Base-by-base conservation (phyloP, 164 flowering plant species). In the Tetracentron sinense region DNA sequence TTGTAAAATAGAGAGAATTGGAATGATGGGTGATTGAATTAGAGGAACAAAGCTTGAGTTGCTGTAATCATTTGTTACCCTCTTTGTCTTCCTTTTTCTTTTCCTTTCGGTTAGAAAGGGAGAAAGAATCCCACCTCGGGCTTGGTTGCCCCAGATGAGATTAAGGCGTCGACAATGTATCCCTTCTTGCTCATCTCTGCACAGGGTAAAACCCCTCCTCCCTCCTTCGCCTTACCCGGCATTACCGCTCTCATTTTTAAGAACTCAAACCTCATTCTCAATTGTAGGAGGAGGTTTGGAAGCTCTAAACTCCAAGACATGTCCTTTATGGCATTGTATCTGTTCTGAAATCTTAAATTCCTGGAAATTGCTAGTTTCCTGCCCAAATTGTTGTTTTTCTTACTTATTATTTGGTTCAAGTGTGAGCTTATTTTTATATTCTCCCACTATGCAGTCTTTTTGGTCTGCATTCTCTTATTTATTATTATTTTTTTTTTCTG, bases 131-230 rank as follows among this genome's bases (percentile, higher is more conserved):
- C 29, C n/a, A n/a, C n/a, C n/a, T n/a, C n/a, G n/a, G n/a, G n/a
- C n/a, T n/a, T 66, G n/a, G n/a, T 66, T 55, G 63, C 49, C 67
- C 66, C 69, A 72, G 72, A 88, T 88, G 90, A 85, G 80, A 81
- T 70, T 85, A 58, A 78, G 85, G 77, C 77, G 78, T 75, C 73
- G 81, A 29, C 82, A 74, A 75, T 85, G 79, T 74, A 78, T 88
- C 54, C 87, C 89, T 63, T 81, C 83, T 65, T 85, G 90, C 70
- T 77, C 86, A 58, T 85, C 93, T 54, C 68, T 63, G 64, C 79
- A 57, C 65, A 73, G 76, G 75, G 86, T 85, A 30, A 17, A 44
- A 60, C n/a, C 48, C 33, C 35, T 12, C n/a, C n/a, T 49, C 38
- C 28, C 42, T n/a, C 62, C 20, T 46, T 57, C 52, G 12, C 2